Evolutionary conservation across 257 asterid species (phyloP).

Genomic region (Petrea volubilis): DNA sequence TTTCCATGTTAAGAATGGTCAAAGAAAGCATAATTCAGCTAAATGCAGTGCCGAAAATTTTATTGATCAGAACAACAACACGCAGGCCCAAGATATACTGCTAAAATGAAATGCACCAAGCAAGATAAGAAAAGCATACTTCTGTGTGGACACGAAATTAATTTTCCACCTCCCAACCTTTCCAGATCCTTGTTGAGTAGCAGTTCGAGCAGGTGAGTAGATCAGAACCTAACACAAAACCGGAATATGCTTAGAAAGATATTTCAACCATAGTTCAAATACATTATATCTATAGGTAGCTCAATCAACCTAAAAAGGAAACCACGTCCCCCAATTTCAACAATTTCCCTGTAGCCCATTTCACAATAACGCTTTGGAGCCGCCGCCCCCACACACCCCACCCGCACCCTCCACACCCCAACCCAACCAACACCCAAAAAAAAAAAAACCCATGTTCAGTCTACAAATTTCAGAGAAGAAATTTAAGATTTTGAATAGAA

Average conservation of each 20-base stretch:
- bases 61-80: not conserved
- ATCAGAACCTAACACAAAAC: slow-evolving; percentile 63
- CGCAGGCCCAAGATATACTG: not conserved
- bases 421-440: too few relatives aligned
- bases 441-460: not conserved
- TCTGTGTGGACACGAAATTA: slow-evolving; percentile 87
- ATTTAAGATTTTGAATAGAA: not conserved
- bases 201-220: slow-evolving; percentile 95
- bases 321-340: not conserved
- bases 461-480: not conserved
- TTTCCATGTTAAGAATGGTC: slow-evolving; percentile 10
- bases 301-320: not conserved
- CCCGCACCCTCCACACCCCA: too few relatives aligned
- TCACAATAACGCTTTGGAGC: not conserved
- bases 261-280: not conserved
- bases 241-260: not conserved
- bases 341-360: not conserved
- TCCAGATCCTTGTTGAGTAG: slow-evolving; percentile 97
- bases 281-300: not conserved
- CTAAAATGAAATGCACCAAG: slow-evolving; percentile 16
- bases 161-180: slow-evolving; percentile 96
- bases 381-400: too few relatives aligned
- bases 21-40: slow-evolving; percentile 8
- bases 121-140: slow-evolving; percentile 50
- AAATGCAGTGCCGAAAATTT: not conserved